Base-by-base conservation (phyloP, 192 early-diverging fungal species). In the Linnemannia zychae region DNA sequence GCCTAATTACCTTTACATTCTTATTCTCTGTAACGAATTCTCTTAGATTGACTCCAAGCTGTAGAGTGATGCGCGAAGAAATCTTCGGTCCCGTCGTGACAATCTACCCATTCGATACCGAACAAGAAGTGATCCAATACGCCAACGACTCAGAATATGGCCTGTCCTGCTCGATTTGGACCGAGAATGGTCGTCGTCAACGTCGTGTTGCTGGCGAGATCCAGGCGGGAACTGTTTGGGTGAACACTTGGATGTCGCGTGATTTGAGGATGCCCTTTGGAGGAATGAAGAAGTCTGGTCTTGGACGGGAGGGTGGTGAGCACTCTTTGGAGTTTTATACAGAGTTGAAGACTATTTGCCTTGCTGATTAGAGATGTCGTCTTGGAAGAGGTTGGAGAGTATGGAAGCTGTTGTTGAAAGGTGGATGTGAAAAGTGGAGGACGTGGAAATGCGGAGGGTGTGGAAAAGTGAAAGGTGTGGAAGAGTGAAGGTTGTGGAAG, bases 1-100 rank as follows among this genome's bases (percentile, higher is more conserved):
- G n/a, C n/a, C n/a, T n/a, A n/a, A n/a, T n/a, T n/a, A n/a, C n/a
- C n/a, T n/a, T 57, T 15, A 28, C 40, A 34, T 71, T 31, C 34
- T 46, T 53, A 34, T 74, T 33, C 12, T 44, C 24, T 13, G 7
- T 7, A n/a, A n/a, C n/a, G n/a, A n/a, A n/a, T n/a, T n/a, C n/a
- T n/a, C 49, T 49, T 86, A 89, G 88, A 0, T 38, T 90, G 34
- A 77, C 80, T 0, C 84, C 88, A 12, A 60, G 68, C 24, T 80
- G 79, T 38, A 78, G 91, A 13, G 82, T 86, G 31, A 90, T 89
- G 75, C 93, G 93, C 57, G 95, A 96, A 82, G 95, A 96, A 79
- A 95, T 96, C 34, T 96, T 96, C 90, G 95, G 95, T 24, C 95
- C 95, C n/a, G 95, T 97, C 17, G 94, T 96, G 31, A 91, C 91